These are phyloP conservation scores for Trypanosoma melophagium DNA, from an alignment of 208 protist species.

Conservation along the genomic window DNA sequence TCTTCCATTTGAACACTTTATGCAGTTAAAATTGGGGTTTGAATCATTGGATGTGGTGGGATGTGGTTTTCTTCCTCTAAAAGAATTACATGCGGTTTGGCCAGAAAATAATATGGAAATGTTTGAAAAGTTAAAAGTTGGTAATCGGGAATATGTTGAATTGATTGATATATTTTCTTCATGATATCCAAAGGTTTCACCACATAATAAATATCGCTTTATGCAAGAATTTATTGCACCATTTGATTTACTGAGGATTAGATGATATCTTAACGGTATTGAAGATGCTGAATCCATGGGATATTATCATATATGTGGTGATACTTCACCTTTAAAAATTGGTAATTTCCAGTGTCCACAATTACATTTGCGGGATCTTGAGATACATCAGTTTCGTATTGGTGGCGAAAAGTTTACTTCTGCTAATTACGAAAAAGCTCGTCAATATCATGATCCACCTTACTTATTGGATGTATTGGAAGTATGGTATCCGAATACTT, in stretches of 20 bases:
- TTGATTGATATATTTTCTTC: conserved; percentile 32
- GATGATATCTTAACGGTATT: conserved; percentile 29
- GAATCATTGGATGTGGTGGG: conserved; percentile 31
- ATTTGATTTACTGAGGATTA: conserved; percentile 18
- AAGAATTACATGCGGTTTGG: conserved; percentile 30
- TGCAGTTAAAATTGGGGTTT: conserved; percentile 36
- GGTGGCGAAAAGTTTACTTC: conserved; percentile 33
- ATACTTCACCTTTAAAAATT: background rate
- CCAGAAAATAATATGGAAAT: conserved; percentile 30
- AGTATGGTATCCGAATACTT: conserved; percentile 34
- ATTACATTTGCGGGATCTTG: conserved; percentile 22
- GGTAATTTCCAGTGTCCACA: background rate
- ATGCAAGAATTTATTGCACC: conserved; percentile 29
- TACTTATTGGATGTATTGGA: conserved; percentile 33
- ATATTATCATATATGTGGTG: conserved; percentile 29
- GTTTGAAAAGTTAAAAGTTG: conserved; percentile 25
- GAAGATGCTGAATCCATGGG: conserved; percentile 18
- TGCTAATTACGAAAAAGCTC: conserved; percentile 17
- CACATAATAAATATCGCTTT: conserved; percentile 27
- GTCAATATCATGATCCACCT: conserved; percentile 29
- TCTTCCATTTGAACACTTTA: conserved; percentile 32
- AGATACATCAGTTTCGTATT: conserved; percentile 21
- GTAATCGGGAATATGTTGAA: conserved; percentile 20
- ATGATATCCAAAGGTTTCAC: conserved; percentile 32
- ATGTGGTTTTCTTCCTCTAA: conserved; percentile 22